phyloP scores from a whole-genome alignment of 2,329 filamentous ascomycete genomes.

The Trichoderma sp. region DNA sequence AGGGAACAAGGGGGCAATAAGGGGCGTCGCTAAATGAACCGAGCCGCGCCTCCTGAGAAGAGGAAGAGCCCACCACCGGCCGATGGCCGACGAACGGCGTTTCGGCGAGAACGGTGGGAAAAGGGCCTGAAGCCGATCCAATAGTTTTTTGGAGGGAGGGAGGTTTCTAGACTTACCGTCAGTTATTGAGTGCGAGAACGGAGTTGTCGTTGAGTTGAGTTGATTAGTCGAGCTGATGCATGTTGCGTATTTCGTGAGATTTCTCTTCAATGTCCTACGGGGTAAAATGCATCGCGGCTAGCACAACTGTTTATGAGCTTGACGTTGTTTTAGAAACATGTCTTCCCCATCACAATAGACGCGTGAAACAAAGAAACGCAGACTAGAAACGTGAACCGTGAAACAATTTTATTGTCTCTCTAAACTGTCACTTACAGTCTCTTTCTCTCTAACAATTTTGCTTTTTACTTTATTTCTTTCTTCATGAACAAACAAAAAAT shows the following conservation, averaged over 20 bases:
- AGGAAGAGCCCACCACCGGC: neutral
- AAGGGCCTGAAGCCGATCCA: neutral
- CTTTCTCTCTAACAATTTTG: neutral
- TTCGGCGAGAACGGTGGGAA: neutral
- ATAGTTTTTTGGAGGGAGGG: neutral
- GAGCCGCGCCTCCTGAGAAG: constrained; percentile 10
- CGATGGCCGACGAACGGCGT: neutral
- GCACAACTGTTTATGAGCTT: neutral
- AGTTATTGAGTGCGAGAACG: neutral
- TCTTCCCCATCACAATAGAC: neutral
- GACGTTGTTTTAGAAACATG: neutral
- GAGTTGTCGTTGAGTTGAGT: neutral
- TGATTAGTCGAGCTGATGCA: neutral
- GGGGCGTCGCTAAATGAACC: constrained; percentile 5
- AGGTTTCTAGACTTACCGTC: neutral
- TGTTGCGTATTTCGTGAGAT: neutral
- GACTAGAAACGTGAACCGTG: neutral
- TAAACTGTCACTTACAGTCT: neutral
- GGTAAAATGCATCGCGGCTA: neutral
- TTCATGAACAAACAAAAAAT: neutral
- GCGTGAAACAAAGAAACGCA: neutral
- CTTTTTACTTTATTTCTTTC: neutral
- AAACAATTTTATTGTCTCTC: constrained; percentile 10
- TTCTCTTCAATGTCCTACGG: neutral
- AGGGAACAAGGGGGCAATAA: constrained; percentile 5